Conservation (phyloP, 2,329 filamentous ascomycete species). For the Sporothrix phasma region DNA sequence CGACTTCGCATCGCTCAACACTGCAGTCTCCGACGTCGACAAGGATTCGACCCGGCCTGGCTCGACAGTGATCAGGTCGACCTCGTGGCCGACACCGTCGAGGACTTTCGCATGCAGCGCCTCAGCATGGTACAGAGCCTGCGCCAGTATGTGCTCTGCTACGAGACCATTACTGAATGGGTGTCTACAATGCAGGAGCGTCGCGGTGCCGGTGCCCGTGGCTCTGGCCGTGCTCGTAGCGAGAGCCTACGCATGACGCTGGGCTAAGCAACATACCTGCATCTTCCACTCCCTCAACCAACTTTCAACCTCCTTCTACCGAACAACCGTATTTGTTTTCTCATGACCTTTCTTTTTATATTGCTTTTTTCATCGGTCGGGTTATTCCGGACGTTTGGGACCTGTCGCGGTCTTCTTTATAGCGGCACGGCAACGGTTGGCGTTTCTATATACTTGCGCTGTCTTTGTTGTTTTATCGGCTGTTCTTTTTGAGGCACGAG, state of each 20-base stretch:
- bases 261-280: neutral
- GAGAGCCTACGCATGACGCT: conserved; percentile 15
- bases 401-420: neutral
- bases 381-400: neutral
- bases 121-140: conserved; percentile 96
- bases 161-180: conserved; percentile 92
- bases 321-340: no score
- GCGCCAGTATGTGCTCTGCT: conserved; percentile 89
- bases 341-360: neutral
- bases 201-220: conserved; percentile 1
- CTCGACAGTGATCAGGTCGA: conserved; percentile 62
- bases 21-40: neutral
- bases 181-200: conserved; percentile 42
- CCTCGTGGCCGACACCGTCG: conserved; percentile 75
- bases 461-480: neutral
- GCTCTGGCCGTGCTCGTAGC: conserved; percentile 15
- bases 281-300: no score
- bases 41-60: conserved; percentile 47
- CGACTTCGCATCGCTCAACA: neutral
- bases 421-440: neutral
- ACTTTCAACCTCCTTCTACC: neutral
- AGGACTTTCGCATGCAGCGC: conserved; percentile 79
- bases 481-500: neutral
- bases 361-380: neutral
- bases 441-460: neutral